These are phyloP conservation scores for Leccinum subgranulosum DNA, from an alignment of 768 basidiomycete species.

Conservation along the genomic window DNA sequence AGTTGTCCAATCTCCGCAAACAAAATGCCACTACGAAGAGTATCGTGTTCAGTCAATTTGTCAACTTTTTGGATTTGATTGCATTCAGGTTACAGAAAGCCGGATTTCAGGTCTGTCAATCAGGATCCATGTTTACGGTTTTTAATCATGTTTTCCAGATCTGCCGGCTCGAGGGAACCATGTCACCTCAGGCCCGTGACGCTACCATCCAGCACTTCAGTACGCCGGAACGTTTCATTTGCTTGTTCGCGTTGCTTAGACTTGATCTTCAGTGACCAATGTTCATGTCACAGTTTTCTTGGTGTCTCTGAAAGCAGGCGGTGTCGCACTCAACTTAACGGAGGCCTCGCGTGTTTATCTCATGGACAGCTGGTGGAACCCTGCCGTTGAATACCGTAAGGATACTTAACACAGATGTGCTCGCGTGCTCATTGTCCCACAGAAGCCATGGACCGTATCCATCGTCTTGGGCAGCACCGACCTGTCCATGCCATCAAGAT, in stretches of 20 bases:
- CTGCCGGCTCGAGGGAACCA: constrained; percentile 92
- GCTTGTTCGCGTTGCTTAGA: not conserved
- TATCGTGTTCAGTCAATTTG: constrained; percentile 95
- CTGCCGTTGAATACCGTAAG: constrained; percentile 88
- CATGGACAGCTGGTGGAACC: constrained; percentile 99
- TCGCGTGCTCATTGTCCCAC: constrained; percentile 16
- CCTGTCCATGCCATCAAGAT: constrained; percentile 93
- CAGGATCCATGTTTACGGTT: not conserved
- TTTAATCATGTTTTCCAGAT: constrained; percentile 45
- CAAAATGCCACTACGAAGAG: constrained; percentile 93
- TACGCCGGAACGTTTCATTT: constrained; percentile 33
- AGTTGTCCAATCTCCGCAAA: constrained; percentile 76
- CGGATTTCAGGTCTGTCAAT: constrained; percentile 72
- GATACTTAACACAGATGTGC: constrained; percentile 7
- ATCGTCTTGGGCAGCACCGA: constrained; percentile 91
- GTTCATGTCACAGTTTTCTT: constrained; percentile 97
- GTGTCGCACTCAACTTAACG: constrained; percentile 86
- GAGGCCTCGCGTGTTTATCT: constrained; percentile 92
- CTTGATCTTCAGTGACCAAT: constrained; percentile 66
- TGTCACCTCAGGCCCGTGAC: constrained; percentile 95
- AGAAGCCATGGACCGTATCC: constrained; percentile 98
- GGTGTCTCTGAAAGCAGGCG: constrained; percentile 93
- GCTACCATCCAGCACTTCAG: constrained; percentile 94
- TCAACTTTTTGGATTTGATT: constrained; percentile 89
- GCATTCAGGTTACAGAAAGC: constrained; percentile 89